Evolutionary conservation across 1,284 basidiomycete genomes (phyloP), one percentile per base, ranked within the genome.

Genomic region (Spongispora temasekensis): DNA sequence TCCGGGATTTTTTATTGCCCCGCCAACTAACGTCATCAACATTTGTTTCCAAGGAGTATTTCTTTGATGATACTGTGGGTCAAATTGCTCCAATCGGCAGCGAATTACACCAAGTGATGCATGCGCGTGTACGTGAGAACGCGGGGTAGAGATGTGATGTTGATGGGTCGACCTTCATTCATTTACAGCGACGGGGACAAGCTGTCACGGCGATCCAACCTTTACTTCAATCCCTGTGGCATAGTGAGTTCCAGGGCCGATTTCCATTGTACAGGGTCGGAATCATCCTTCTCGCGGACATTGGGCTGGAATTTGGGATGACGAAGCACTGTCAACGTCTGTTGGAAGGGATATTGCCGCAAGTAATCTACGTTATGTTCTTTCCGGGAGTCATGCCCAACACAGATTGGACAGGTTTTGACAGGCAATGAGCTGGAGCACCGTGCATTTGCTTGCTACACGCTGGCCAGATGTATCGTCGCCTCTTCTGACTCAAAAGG

Each of bases 301-400:
- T 91, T 59, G 85, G 86, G 6, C 75, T 93, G 21, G 89, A 92
- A 67, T 89, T 90, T 69, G 88, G 86, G 17, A 85, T 93, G 83
- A 83, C 88, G 21, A 82, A 83, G 68, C 81, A 84, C 65, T 86
- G 83, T 62, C 79, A 77, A 63, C 81, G 79, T 59, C 80, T 92
- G 57, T 67, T 93, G 48, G 87, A 91, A 55, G 90, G 90, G 64
- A 83, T 92, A 52, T 82, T 93, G 80, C 90, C 91, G 28, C 91
- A 93, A 78, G 91, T 88, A 61, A 61, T 75, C 58, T 51, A 25
- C 10, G 12, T 48, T 30, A 9, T 35, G 31, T 27, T 48, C 21
- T 31, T 58, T 30, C 50, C n/a, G n/a, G n/a, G n/a, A 25, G 37
- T 59, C 9, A 17, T 23, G 17, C 6, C 15, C 5, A 25, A 32